phyloP scores from a whole-genome alignment of 148 eudicot genomes.

The Agrostemma githago region DNA sequence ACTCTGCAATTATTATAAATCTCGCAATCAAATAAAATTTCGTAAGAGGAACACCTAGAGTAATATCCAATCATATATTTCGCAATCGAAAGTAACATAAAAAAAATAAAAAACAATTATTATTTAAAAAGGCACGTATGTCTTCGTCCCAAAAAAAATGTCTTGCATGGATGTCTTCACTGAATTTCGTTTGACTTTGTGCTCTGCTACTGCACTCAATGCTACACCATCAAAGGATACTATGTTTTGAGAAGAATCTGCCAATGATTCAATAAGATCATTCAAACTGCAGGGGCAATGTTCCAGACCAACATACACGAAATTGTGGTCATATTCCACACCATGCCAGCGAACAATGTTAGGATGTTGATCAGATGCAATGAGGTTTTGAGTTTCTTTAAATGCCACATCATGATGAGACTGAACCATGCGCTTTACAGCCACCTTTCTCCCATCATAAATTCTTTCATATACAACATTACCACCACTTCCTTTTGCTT shows the following conservation, averaged over 20 bases:
- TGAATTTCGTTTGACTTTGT: conserved; percentile 33
- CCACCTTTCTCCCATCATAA: conserved; percentile 84
- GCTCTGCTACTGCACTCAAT: conserved; percentile 31
- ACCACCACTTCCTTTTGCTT: conserved; percentile 94
- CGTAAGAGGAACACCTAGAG: too few relatives aligned
- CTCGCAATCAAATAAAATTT: too few relatives aligned
- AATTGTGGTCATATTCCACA: conserved; percentile 76
- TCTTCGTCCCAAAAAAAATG: too few relatives aligned
- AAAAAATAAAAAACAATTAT: too few relatives aligned
- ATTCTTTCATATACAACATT: conserved; percentile 82
- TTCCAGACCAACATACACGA: conserved; percentile 80
- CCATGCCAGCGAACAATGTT: conserved; percentile 92
- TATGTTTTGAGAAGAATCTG: conserved; percentile 29
- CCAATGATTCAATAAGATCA: conserved; percentile 53
- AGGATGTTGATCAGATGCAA: conserved; percentile 87
- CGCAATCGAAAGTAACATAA: too few relatives aligned
- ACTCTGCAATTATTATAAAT: too few relatives aligned
- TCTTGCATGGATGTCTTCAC: conserved; percentile 45
- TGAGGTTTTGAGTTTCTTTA: conserved; percentile 86
- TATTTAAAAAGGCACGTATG: too few relatives aligned
- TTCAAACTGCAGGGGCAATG: conserved; percentile 73
- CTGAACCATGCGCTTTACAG: conserved; percentile 88
- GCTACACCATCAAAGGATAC: conserved; percentile 19
- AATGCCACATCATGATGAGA: conserved; percentile 88
- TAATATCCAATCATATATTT: too few relatives aligned